Evolutionary conservation across 2,329 filamentous ascomycete genomes (phyloP), one percentile per base, ranked within the genome.

Genomic region (Fusarium devonianum): DNA sequence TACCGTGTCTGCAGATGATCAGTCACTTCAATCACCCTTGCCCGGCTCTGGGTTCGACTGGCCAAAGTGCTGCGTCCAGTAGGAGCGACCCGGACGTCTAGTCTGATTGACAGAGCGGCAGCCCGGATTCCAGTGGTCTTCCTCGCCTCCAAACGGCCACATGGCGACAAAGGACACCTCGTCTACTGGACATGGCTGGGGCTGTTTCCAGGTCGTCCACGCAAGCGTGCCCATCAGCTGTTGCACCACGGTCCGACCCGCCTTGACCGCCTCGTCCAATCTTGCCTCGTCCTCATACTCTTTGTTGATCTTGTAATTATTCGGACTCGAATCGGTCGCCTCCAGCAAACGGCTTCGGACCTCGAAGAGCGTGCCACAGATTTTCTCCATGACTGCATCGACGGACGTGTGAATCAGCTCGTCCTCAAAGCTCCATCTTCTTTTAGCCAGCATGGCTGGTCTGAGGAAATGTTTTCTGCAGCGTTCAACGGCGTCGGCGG

Each of bases 151-250:
- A 64, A 78, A 72, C 0, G 84, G 85, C 84, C 84, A 88, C 62
- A 87, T 85, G 2, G 83, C 83, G n/a, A 86, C 72, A 34, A 82
- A 77, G 53, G 84, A 84, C 3, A 85, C 67, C 66, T 87, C 78
- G 33, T 81, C 75, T 7, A 74, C 71, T 0, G 60, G 67, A 62
- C 85, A 88, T 1, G 74, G 73, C 6, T 73, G 70, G 40, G 82
- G 83, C 38, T 78, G 73, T 58, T 82, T 85, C 83, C 83, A 87
- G 0, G 69, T 75, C 4, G 81, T 76, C 85, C 85, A 88, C 6
- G 74, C 73, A 3, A 88, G 71, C 47, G 78, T 78, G 1, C 68
- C 53, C 14, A 79, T 75, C 12, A 88, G 44, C 1, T 40, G 23
- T 12, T 45, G 53, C 7, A 71, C 40, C 6, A 61, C 39, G 4